A percentile compares a stretch with the other conserved stretches of the same genome.
phyloP scores from a whole-genome alignment of 768 basidiomycete genomes.

The Rhizopogon roseolus region DNA sequence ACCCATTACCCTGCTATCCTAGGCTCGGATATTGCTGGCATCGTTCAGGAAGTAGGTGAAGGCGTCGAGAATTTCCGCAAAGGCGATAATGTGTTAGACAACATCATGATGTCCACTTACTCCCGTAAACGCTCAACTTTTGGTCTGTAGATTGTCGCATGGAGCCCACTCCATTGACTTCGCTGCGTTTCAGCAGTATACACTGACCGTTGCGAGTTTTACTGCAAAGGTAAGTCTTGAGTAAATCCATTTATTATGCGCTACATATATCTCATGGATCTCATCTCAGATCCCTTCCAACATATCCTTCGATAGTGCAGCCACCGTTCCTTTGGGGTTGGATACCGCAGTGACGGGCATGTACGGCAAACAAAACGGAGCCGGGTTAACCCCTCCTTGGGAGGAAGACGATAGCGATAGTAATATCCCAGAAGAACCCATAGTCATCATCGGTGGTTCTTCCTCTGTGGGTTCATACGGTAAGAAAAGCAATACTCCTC shows the following conservation, averaged over 20 bases:
- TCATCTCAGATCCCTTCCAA: constrained; percentile 36
- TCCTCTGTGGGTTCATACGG: constrained; percentile 44
- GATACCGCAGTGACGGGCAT: constrained; percentile 43
- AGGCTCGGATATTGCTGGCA: constrained; percentile 33
- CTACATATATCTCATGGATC: background rate
- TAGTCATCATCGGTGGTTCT: constrained; percentile 46
- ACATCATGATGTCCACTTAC: background rate
- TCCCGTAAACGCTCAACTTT: constrained; percentile 13
- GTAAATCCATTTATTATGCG: too few species aligned
- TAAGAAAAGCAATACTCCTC: constrained; percentile 14
- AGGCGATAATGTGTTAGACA: constrained; percentile 36
- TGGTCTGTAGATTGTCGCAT: constrained; percentile 24
- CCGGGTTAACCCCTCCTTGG: constrained; percentile 35
- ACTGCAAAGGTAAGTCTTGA: constrained; percentile 31
- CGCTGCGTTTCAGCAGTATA: constrained; percentile 37
- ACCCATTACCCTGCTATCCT: constrained; percentile 31
- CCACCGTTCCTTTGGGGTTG: constrained; percentile 43
- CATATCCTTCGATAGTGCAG: constrained; percentile 38
- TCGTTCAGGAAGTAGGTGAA: constrained; percentile 35
- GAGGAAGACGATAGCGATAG: constrained; percentile 26
- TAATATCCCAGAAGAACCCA: constrained; percentile 33
- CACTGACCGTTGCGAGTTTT: constrained; percentile 25
- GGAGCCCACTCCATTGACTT: constrained; percentile 23
- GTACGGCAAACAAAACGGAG: constrained; percentile 35
- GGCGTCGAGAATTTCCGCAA: constrained; percentile 29